These are phyloP conservation scores for Pisolithus marmoratus DNA, from an alignment of 768 basidiomycete genomes.

Conservation along the genomic window DNA sequence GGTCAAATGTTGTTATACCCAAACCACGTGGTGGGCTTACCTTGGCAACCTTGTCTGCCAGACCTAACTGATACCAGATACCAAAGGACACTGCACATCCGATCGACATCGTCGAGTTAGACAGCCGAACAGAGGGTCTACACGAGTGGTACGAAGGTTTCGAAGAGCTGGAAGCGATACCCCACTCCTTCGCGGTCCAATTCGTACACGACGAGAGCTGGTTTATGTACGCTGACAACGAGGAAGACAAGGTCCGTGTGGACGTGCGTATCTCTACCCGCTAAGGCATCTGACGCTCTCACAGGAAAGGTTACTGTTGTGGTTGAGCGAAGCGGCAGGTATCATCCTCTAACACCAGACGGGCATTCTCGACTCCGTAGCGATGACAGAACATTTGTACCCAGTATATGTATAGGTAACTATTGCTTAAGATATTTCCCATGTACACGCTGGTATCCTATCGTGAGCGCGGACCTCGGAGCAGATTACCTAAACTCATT, in stretches of 20 bases:
- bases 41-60: neutral
- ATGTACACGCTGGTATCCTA: too few species aligned
- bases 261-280: neutral
- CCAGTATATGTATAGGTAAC: neutral
- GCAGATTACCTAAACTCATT: too few species aligned
- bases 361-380: neutral
- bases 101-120: conserved; percentile 37
- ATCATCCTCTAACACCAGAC: neutral
- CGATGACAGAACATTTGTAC: neutral
- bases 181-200: conserved; percentile 61
- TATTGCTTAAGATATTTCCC: neutral
- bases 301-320: neutral
- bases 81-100: conserved; percentile 25
- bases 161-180: conserved; percentile 60
- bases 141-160: conserved; percentile 65
- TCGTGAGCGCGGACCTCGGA: too few species aligned
- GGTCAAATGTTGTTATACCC: conserved; percentile 42
- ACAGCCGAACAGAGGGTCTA: conserved; percentile 40
- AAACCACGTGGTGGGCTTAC: conserved; percentile 41
- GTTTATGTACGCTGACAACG: conserved; percentile 57
- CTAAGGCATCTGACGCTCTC: neutral
- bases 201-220: conserved; percentile 48
- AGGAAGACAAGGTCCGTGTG: conserved; percentile 52
- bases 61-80: neutral
- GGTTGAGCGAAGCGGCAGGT: neutral